Evolutionary conservation across 139 green algal species (phyloP).

Genomic region (Axilococcus clingmanii): DNA sequence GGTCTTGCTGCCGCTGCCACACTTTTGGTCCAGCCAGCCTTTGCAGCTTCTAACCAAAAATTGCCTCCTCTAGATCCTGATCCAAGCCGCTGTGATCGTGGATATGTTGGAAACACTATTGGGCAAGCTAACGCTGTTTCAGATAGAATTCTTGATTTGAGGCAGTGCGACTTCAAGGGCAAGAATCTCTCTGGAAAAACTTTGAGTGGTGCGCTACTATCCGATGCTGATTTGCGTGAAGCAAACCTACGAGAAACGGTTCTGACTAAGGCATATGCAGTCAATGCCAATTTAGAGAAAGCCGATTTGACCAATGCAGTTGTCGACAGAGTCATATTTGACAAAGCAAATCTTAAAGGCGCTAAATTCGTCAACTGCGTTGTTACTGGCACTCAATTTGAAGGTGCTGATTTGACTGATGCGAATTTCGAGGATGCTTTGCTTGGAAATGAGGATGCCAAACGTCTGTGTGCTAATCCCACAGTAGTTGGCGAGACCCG

Average conservation of each 20-base stretch:
- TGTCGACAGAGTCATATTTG: slow-evolving; percentile 83
- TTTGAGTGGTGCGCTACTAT: slow-evolving; percentile 77
- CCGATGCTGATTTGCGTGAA: slow-evolving; percentile 50
- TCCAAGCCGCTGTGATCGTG: slow-evolving; percentile 73
- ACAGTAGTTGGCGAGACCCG: slow-evolving; percentile 62
- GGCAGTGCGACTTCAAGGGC: slow-evolving; percentile 60
- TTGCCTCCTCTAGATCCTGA: slow-evolving; percentile 69
- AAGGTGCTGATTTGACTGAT: slow-evolving; percentile 65
- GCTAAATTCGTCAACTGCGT: slow-evolving; percentile 62
- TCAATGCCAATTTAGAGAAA: slow-evolving; percentile 53
- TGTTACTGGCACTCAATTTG: slow-evolving; percentile 62
- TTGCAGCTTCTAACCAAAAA: slow-evolving; percentile 41
- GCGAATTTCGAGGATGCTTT: slow-evolving; percentile 87
- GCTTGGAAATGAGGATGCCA: slow-evolving; percentile 55
- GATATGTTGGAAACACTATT: slow-evolving; percentile 85
- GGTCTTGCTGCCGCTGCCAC: slow-evolving; percentile 10
- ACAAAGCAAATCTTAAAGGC: slow-evolving; percentile 47
- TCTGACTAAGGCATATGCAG: slow-evolving; percentile 87
- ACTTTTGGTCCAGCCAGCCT: slow-evolving; percentile 5
- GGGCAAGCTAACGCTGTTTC: slow-evolving; percentile 90
- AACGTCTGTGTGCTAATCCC: slow-evolving; percentile 65
- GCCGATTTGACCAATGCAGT: slow-evolving; percentile 89
- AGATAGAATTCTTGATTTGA: slow-evolving; percentile 85
- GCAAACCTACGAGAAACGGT: slow-evolving; percentile 74
- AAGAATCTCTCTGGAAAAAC: slow-evolving; percentile 68